phyloP scores from a whole-genome alignment of 176 grass and related monocot species.

The Raddia distichophylla region DNA sequence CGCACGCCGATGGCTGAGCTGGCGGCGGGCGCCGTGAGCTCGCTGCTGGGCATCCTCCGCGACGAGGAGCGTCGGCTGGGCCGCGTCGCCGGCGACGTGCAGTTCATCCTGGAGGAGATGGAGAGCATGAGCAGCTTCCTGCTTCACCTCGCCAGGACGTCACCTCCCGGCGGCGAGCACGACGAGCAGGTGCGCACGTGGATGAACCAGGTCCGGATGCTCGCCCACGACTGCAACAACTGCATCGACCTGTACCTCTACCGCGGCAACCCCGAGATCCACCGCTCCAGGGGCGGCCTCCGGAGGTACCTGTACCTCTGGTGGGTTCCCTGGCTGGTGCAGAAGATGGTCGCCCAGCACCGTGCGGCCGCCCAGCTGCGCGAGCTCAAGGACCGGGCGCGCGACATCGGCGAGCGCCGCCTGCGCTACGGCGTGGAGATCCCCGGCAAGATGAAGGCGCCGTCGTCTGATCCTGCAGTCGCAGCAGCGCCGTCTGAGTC shows the following conservation, averaged over 20 bases:
- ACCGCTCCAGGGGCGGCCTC: neutral
- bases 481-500: neutral
- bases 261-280: neutral
- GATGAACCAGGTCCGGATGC: constrained; percentile 23
- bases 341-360: neutral
- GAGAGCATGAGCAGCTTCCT: constrained; percentile 28
- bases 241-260: constrained; percentile 8
- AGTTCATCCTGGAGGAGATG: no score
- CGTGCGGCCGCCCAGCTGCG: neutral
- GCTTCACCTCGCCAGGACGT: neutral
- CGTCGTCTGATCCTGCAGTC: neutral
- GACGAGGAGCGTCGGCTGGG: no score
- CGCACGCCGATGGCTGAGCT: neutral
- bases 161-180: neutral
- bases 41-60: no score
- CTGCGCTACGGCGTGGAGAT: constrained; percentile 18
- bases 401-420: neutral
- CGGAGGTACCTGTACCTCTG: no score
- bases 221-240: constrained; percentile 21
- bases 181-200: neutral
- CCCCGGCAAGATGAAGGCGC: neutral
- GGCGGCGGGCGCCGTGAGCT: neutral
- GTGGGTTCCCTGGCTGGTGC: neutral
- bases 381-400: neutral
- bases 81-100: no score